A percentile compares a stretch with the other conserved stretches of the same genome.
Conservation (phyloP, 1,284 basidiomycete species). For the Ustilago shanxiensis region DNA sequence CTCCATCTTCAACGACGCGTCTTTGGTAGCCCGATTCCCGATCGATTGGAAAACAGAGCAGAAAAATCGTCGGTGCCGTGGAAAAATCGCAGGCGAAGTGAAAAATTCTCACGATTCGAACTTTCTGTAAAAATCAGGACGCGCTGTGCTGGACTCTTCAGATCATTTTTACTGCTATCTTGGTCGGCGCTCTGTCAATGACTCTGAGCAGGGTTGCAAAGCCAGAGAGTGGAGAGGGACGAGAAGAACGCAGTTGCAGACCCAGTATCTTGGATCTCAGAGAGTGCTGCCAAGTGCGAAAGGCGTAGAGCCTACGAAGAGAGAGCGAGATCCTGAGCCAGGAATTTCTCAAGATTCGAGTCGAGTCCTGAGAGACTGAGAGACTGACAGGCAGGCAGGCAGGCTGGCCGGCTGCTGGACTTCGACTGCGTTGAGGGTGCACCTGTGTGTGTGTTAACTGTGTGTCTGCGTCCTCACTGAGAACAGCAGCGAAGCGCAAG, state of each 20-base stretch:
- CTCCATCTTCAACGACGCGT: no score
- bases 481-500: neutral
- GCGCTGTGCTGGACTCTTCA: constrained; percentile 9
- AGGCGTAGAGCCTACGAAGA: no score
- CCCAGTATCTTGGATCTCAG: constrained; percentile 14
- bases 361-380: neutral
- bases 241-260: constrained; percentile 5
- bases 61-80: constrained; percentile 18
- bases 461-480: constrained; percentile 3
- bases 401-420: no score
- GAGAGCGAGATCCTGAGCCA: constrained; percentile 1
- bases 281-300: neutral
- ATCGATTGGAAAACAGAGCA: no score
- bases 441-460: neutral
- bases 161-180: neutral
- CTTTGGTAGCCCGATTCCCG: no score
- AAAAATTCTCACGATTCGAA: constrained; percentile 39
- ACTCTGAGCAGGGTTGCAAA: no score
- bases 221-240: neutral
- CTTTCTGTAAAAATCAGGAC: neutral
- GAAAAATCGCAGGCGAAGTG: neutral
- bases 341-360: neutral
- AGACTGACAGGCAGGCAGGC: constrained; percentile 2
- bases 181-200: no score
- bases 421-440: neutral